These are phyloP conservation scores for Amyloporia xantha DNA, from an alignment of 768 basidiomycete genomes.

Conservation along the genomic window DNA sequence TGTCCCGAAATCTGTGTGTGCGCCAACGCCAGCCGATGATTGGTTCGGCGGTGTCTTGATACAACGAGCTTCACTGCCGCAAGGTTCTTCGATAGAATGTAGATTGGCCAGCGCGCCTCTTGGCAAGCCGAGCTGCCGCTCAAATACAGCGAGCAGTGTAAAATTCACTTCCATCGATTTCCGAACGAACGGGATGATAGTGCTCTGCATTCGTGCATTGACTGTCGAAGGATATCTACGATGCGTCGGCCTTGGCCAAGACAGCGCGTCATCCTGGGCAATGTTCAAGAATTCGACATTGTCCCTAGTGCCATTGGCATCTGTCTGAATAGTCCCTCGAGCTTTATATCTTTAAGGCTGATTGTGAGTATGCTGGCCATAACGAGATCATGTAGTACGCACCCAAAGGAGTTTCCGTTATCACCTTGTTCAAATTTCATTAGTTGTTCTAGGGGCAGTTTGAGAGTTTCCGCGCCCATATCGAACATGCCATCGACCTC, in stretches of 20 bases:
- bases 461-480: slow-evolving; percentile 48
- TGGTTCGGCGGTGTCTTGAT: slow-evolving; percentile 39
- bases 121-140: slow-evolving; percentile 48
- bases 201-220: slow-evolving; percentile 40
- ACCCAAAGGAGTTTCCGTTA: slow-evolving; percentile 36
- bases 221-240: slow-evolving; percentile 53
- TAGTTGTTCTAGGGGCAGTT: slow-evolving; percentile 48
- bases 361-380: neutral
- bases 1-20: slow-evolving; percentile 74
- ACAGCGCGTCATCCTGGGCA: slow-evolving; percentile 61
- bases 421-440: slow-evolving; percentile 54
- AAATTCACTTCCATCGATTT: slow-evolving; percentile 53
- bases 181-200: slow-evolving; percentile 48
- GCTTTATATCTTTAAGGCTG: slow-evolving; percentile 46
- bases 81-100: slow-evolving; percentile 41
- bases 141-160: slow-evolving; percentile 48
- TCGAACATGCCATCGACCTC: slow-evolving; percentile 47
- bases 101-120: slow-evolving; percentile 35
- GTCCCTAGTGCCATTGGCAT: slow-evolving; percentile 51
- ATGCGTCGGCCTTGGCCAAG: slow-evolving; percentile 46
- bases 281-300: slow-evolving; percentile 60
- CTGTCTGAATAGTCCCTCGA: slow-evolving; percentile 53
- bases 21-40: slow-evolving; percentile 38
- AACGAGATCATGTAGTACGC: neutral
- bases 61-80: slow-evolving; percentile 51